Evolutionary conservation across 2,329 filamentous ascomycete species (phyloP).

Genomic region (Xylariaceae sp.): DNA sequence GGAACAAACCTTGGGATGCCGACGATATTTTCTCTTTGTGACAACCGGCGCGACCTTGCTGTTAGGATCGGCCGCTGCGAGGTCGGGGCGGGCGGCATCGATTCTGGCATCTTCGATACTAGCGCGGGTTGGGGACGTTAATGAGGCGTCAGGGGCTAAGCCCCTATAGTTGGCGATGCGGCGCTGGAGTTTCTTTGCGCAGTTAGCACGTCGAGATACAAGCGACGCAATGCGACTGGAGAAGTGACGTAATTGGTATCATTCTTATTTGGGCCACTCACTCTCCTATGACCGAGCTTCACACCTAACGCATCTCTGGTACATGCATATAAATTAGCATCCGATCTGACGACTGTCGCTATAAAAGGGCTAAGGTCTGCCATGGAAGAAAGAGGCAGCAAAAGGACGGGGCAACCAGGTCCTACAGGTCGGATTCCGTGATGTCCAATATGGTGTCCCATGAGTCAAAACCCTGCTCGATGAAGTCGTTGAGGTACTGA

Average conservation of each 20-base stretch:
- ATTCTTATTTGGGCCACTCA: conserved; percentile 41
- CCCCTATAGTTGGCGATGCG: conserved; percentile 72
- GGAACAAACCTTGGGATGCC: conserved; percentile 64
- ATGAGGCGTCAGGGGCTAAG: conserved; percentile 47
- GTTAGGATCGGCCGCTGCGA: conserved; percentile 34
- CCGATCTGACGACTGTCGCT: conserved; percentile 1
- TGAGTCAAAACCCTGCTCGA: conserved; percentile 76
- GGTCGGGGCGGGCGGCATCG: conserved; percentile 48
- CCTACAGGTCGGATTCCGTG: conserved; percentile 75
- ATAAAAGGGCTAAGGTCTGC: background rate
- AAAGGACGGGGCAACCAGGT: conserved; percentile 12
- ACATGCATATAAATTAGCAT: conserved; percentile 14
- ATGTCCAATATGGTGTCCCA: conserved; percentile 83
- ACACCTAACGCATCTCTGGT: conserved; percentile 65
- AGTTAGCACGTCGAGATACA: conserved; percentile 3
- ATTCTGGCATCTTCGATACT: conserved; percentile 49
- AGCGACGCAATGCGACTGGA: background rate
- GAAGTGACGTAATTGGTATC: too few species aligned
- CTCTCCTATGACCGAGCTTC: conserved; percentile 74
- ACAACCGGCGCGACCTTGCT: conserved; percentile 37
- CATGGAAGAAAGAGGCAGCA: background rate
- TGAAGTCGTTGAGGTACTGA: conserved; percentile 68
- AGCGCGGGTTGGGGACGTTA: conserved; percentile 45
- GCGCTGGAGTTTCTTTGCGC: conserved; percentile 67
- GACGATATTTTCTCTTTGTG: conserved; percentile 68